Base-by-base conservation (phyloP, 306 rosid genomes). In the Hylodesmum podocarpum region DNA sequence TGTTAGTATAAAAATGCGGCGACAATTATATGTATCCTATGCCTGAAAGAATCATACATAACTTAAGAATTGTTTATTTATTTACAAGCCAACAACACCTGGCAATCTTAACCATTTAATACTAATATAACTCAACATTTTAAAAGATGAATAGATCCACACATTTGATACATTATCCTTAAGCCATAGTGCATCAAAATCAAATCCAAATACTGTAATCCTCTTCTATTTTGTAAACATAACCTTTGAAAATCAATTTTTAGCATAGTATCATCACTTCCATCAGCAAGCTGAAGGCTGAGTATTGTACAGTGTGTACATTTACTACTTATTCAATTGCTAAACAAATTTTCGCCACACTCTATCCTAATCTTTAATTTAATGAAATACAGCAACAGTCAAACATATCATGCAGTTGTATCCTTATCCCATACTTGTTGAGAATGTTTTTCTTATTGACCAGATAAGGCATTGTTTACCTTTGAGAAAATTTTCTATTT, bases 91-190 rank as follows among this genome's bases (percentile, higher is more conserved):
- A 46, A 31, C 10, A 14, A 40, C 49, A 57, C 6, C 19, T 12
- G 24, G 59, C 55, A 59, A 70, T 43, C 72, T 58, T 34, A n/a
- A n/a, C 12, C 49, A 36, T 64, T 59, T 22, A 18, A 78, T 22
- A 70, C 21, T 29, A 55, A 29, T 40, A 55, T 14, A 64, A 49
- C 19, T 21, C 15, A 4, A 37, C 19, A 68, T 15, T n/a, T 15
- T 66, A 25, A 8, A 29, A 6, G 21, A 57, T 12, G 73, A 16
- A 47, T 33, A 34, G 8, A 25, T 58, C 58, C 57, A 41, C 34
- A 59, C 22, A 73, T 41, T 58, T 19, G 18, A 58, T 31, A 44
- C 44, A 19, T 9, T 47, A 25, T 29, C 79, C 62, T 72, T 14
- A 14, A 71, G 29, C 54, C 40, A 18, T 24, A 1, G 27, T 64